These are phyloP conservation scores for Chalciporus pseudorubinellus DNA, from an alignment of 768 basidiomycete species.

Conservation along the genomic window DNA sequence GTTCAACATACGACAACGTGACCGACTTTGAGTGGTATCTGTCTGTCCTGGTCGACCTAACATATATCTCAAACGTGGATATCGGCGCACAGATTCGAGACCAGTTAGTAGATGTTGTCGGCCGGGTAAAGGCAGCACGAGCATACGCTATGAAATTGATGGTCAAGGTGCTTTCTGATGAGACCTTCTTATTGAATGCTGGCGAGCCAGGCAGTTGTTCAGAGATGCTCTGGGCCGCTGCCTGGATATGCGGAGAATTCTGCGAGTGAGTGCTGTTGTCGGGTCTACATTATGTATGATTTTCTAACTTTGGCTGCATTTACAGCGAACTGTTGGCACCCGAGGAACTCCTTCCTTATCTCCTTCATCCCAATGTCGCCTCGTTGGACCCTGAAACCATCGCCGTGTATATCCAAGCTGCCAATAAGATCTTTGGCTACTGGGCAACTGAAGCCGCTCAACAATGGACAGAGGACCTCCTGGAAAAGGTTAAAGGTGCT, in stretches of 20 bases:
- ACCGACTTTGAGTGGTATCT: conserved; percentile 97
- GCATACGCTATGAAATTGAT: conserved; percentile 81
- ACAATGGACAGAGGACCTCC: conserved; percentile 71
- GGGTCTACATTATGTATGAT: no score
- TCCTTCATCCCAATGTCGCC: conserved; percentile 61
- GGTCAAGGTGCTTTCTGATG: conserved; percentile 78
- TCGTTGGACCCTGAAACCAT: conserved; percentile 61
- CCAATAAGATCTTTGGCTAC: conserved; percentile 81
- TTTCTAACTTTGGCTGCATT: conserved; percentile 8
- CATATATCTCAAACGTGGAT: conserved; percentile 80
- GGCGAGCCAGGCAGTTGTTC: conserved; percentile 71
- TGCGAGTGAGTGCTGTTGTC: conserved; percentile 58
- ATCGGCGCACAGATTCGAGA: conserved; percentile 77
- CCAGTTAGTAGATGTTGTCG: conserved; percentile 83
- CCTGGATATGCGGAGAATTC: conserved; percentile 96
- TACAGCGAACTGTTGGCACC: conserved; percentile 76
- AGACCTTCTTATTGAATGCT: conserved; percentile 65
- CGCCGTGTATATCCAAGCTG: conserved; percentile 78
- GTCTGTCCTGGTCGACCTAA: conserved; percentile 88
- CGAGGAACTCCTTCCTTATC: conserved; percentile 65
- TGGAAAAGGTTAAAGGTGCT: conserved; percentile 59
- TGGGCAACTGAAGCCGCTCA: conserved; percentile 79
- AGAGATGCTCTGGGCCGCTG: conserved; percentile 89
- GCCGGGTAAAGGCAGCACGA: conserved; percentile 73
- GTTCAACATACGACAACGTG: conserved; percentile 81